Evolutionary conservation across 1,139 yeast species (phyloP).

Genomic region (Diutina siamensis): DNA sequence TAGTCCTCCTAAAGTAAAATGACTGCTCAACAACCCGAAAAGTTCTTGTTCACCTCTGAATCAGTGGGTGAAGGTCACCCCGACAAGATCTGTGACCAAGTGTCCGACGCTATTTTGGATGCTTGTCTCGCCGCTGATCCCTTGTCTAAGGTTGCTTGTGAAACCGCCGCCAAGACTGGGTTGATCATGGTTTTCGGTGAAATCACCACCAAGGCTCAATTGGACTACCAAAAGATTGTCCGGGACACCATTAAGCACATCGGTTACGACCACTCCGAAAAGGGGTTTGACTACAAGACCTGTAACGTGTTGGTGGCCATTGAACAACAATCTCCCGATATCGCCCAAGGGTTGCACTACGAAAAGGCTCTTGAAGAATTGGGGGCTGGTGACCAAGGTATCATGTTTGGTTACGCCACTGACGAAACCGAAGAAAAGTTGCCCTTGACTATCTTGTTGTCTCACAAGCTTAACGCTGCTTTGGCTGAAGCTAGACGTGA

Average conservation of each 20-base stretch:
- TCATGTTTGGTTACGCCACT: constrained; percentile 99
- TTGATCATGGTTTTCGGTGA: constrained; percentile 99
- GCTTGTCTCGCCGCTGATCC: constrained; percentile 97
- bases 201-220: constrained; percentile 89
- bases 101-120: constrained; percentile 94
- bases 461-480: constrained; percentile 95
- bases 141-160: constrained; percentile 97
- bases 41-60: constrained; percentile 84
- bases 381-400: constrained; percentile 99
- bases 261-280: constrained; percentile 92
- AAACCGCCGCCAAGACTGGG: constrained; percentile 98
- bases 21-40: constrained; percentile 18
- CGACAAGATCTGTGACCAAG: constrained; percentile 99
- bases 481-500: constrained; percentile 96
- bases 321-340: constrained; percentile 98
- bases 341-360: constrained; percentile 97
- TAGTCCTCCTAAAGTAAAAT: constrained; percentile 7
- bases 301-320: constrained; percentile 98
- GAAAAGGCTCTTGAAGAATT: constrained; percentile 94
- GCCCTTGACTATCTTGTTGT: constrained; percentile 87
- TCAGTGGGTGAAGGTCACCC: constrained; percentile 99
- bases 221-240: constrained; percentile 93
- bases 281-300: constrained; percentile 98
- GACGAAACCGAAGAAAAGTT: constrained; percentile 97
- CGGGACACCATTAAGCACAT: constrained; percentile 98